Base-by-base conservation (phyloP, 257 asterid genomes). In the Haberlea rhodopensis region DNA sequence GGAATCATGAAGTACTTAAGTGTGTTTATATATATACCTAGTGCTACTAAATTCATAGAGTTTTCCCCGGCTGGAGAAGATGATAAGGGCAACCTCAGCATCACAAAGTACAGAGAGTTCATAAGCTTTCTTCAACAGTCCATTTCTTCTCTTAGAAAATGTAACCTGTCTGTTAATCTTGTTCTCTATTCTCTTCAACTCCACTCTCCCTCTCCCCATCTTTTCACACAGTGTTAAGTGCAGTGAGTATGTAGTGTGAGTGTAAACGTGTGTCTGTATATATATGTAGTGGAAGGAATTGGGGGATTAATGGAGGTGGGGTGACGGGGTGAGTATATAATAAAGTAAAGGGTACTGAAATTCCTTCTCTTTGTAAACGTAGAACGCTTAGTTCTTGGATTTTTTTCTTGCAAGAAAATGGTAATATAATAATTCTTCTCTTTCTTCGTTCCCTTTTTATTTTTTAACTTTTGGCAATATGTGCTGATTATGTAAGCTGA, bases 161-260 rank as follows among this genome's bases (percentile, higher is more conserved):
- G 98, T 91, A 59, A 91, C 98, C 65, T 91, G 98, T 49, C 98
- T 82, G 78, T 91, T 91, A 76, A 91, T 91, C 72, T 91, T 91
- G 90, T 91, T 91, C 67, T 91, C 98, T 54, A 91, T 91, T 52
- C 95, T 86, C 84, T 89, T 87, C 83, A 91, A 57, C 74, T 88
- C 98, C 53, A 91, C 98, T 84, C 95, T 85, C 3, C 98, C 98
- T 79, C 98, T 86, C 57, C 98, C 98, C 98, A 91, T 91, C 28
- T n/a, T 7, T 16, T 21, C 56, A 26, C 18, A 32, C 46, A 37
- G 46, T 37, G 3, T 5, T 10, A 11, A 6, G 49, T 43, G 49
- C 15, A 15, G 49, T 43, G 51, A 13, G 19, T 3, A 20, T 43
- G 49, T 43, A 15, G 49, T 43, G 51, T 43, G 19, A 13, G 51